These are phyloP conservation scores for Rhodotorula sp. DNA, from an alignment of 1,284 basidiomycete genomes.

Conservation along the genomic window DNA sequence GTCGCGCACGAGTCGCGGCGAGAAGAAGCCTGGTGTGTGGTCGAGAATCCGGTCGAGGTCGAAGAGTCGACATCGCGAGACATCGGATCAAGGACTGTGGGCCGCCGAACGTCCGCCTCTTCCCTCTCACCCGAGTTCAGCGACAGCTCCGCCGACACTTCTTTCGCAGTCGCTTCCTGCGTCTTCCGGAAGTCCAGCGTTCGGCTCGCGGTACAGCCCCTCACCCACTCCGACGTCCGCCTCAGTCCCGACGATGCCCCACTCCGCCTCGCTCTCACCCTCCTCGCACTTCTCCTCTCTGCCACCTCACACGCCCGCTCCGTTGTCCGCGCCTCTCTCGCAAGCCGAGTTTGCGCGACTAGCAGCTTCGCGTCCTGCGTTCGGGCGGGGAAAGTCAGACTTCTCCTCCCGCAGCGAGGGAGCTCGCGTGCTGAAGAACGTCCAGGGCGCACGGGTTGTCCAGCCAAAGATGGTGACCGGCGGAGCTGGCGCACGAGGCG, in stretches of 20 bases:
- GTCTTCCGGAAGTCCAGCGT: no score
- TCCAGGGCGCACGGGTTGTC: neutral
- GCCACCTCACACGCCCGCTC: neutral
- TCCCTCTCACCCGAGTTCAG: no score
- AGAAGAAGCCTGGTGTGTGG: constrained; percentile 11
- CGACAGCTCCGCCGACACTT: neutral
- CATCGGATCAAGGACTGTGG: no score
- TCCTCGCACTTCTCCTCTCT: neutral
- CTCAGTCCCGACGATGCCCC: neutral
- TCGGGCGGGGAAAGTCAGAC: neutral
- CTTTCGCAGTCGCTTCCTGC: neutral
- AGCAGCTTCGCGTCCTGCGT: constrained; percentile 10
- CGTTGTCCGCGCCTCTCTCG: neutral
- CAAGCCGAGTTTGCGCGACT: constrained; percentile 11
- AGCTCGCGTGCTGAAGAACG: neutral
- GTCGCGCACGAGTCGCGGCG: neutral
- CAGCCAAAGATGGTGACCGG: constrained; percentile 1
- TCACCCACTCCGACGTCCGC: neutral
- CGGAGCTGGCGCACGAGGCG: neutral
- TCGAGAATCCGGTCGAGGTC: constrained; percentile 18
- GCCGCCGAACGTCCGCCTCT: constrained; percentile 1
- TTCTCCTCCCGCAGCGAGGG: neutral
- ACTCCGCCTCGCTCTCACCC: neutral
- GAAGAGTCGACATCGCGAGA: neutral
- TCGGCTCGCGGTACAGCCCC: no score